These are phyloP conservation scores for Ceratobasidium sp. DNA, from an alignment of 1,284 basidiomycete genomes.

Conservation along the genomic window DNA sequence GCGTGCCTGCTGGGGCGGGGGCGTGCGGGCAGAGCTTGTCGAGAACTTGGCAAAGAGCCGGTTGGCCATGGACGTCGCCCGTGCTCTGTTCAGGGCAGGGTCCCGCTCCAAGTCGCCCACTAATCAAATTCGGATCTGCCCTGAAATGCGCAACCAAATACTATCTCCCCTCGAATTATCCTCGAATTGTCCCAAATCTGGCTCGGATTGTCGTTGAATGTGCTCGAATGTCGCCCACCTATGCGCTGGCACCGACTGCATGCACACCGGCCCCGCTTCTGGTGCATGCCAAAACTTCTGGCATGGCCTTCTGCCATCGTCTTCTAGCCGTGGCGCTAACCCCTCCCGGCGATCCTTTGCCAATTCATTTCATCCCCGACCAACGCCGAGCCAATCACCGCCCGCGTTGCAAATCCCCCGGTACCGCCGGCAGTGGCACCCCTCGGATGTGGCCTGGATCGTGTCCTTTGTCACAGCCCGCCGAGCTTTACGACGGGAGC, in stretches of 20 bases:
- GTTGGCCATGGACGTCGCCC: neutral
- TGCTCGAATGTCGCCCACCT: too few relatives aligned
- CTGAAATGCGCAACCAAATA: too few relatives aligned
- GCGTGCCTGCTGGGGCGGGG: neutral
- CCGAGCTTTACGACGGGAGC: too few relatives aligned
- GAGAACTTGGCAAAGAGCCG: slow-evolving; percentile 15
- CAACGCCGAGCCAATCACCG: neutral
- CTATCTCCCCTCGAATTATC: too few relatives aligned
- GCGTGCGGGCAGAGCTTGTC: slow-evolving; percentile 1
- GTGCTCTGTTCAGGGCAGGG: neutral
- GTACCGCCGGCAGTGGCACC: neutral
- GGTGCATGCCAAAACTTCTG: too few relatives aligned
- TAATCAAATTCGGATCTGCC: neutral
- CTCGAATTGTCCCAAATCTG: too few relatives aligned
- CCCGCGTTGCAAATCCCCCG: neutral
- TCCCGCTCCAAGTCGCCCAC: neutral
- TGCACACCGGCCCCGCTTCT: too few relatives aligned
- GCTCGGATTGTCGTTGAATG: too few relatives aligned
- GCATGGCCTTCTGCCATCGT: too few relatives aligned
- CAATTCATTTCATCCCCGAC: neutral
- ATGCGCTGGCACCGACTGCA: too few relatives aligned
- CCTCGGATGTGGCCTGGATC: too few relatives aligned
- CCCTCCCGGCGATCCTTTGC: neutral
- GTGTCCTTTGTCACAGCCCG: too few relatives aligned
- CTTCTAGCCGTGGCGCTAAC: neutral